Conservation (phyloP, 257 asterid species). For the Mentha longifolia region DNA sequence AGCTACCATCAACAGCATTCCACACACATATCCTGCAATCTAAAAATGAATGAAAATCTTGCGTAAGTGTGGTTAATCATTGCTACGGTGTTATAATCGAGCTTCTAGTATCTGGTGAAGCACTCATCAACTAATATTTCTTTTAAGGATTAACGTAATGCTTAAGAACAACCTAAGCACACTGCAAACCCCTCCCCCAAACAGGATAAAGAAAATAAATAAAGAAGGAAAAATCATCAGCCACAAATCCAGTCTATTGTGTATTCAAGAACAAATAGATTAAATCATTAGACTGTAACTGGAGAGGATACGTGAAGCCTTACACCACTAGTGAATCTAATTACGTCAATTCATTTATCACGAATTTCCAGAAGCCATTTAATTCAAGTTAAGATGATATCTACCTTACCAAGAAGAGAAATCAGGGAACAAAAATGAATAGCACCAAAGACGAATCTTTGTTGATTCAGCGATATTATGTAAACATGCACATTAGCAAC, state of each 20-base stretch:
- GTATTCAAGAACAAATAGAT: conserved; percentile 21
- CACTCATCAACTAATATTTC: conserved; percentile 15
- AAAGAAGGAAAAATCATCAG: not conserved
- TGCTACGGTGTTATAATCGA: conserved; percentile 6
- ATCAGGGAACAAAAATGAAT: conserved; percentile 11
- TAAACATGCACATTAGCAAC: conserved; percentile 35
- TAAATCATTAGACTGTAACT: conserved; percentile 16
- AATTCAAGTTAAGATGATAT: too few species aligned
- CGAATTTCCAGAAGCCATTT: conserved; percentile 2
- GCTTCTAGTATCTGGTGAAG: conserved; percentile 30
- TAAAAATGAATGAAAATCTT: conserved; percentile 42
- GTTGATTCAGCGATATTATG: conserved; percentile 23
- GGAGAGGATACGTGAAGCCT: conserved; percentile 14
- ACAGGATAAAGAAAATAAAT: not conserved
- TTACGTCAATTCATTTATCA: not conserved
- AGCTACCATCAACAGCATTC: conserved; percentile 99
- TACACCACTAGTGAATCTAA: conserved; percentile 19
- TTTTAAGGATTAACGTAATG: conserved; percentile 12
- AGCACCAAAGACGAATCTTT: conserved; percentile 7
- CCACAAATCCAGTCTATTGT: not conserved
- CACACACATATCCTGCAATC: conserved; percentile 99
- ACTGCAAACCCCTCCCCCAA: not conserved
- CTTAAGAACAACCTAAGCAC: conserved; percentile 2
- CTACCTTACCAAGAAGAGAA: too few species aligned
- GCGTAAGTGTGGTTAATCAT: conserved; percentile 10